Conservation (phyloP, 2,329 filamentous ascomycete species). For the Colletotrichum simmondsii region DNA sequence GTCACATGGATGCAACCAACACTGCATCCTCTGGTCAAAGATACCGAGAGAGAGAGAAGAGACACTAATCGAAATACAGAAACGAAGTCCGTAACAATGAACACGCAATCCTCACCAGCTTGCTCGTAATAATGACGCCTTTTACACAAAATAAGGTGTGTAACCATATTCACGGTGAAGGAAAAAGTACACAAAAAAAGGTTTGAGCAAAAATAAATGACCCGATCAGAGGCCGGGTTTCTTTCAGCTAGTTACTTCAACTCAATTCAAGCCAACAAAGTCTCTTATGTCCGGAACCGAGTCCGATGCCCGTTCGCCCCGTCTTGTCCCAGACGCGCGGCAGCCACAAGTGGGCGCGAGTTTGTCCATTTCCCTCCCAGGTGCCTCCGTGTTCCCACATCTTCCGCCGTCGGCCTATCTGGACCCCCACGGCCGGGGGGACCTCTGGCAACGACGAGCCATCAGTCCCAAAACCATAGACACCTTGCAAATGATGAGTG, state of each 20-base stretch:
- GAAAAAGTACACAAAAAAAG: background rate
- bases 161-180: too few relatives aligned
- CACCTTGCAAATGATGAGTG: background rate
- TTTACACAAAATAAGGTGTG: background rate
- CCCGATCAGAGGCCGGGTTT: background rate
- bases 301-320: constrained; percentile 3
- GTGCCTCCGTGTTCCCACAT: constrained; percentile 7
- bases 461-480: background rate
- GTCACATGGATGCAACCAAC: background rate
- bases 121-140: constrained; percentile 13
- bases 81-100: background rate
- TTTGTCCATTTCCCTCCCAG: background rate
- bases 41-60: background rate
- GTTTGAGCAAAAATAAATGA: background rate
- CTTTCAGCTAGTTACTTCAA: background rate
- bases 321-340: background rate
- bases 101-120: constrained; percentile 2
- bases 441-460: background rate
- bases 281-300: background rate
- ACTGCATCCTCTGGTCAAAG: background rate
- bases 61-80: background rate
- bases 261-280: background rate
- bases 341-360: background rate
- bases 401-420: constrained; percentile 8
- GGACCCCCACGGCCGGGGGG: background rate